Percentiles rank a stretch among this genome's conserved stretches.
Evolutionary conservation across 2,329 filamentous ascomycete genomes (phyloP).

Genomic region (Epichloe glyceriae): DNA sequence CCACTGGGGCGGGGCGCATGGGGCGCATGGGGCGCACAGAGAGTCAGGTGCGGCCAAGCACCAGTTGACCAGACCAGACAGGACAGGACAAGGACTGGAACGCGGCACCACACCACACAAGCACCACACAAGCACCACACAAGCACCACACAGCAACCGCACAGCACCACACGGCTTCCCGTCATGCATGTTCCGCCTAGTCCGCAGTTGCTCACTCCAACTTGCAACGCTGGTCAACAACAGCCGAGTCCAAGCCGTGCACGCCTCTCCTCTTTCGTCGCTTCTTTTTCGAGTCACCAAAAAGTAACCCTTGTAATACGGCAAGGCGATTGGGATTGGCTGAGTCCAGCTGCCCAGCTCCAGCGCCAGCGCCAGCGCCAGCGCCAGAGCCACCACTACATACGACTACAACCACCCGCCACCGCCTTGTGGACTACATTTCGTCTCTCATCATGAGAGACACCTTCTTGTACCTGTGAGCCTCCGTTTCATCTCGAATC

Average conservation of each 20-base stretch:
- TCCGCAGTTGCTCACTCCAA: too few relatives aligned
- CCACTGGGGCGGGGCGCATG: neutral
- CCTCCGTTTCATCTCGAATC: neutral
- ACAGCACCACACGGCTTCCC: too few relatives aligned
- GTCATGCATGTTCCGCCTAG: too few relatives aligned
- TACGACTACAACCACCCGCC: neutral
- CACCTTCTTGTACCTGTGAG: too few relatives aligned
- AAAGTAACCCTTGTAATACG: neutral
- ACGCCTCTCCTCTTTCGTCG: neutral
- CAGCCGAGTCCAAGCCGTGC: neutral
- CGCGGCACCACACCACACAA: too few relatives aligned
- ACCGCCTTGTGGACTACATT: too few relatives aligned
- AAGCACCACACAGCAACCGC: too few relatives aligned
- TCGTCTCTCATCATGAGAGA: too few relatives aligned
- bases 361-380: neutral
- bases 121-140: too few relatives aligned
- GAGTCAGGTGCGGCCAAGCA: neutral
- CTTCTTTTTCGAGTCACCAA: neutral
- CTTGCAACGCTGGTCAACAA: neutral
- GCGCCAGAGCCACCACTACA: too few relatives aligned
- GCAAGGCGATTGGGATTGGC: neutral
- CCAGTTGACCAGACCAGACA: neutral
- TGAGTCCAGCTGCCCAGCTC: neutral
- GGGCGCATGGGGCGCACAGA: neutral
- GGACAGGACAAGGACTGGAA: too few relatives aligned